phyloP scores from a whole-genome alignment of 306 rosid species.

The Lotus japonicus region DNA sequence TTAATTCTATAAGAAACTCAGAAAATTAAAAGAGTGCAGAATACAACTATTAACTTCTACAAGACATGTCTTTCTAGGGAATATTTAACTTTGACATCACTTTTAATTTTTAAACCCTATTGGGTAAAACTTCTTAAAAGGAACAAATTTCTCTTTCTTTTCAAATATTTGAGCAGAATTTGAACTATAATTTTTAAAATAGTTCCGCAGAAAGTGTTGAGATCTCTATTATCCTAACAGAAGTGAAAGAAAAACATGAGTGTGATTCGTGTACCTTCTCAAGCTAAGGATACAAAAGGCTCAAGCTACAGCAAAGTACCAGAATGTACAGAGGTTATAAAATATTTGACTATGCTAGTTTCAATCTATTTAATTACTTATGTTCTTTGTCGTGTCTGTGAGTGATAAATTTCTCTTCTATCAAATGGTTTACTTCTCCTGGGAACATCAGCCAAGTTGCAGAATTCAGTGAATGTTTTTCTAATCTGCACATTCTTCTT shows the following conservation, averaged over 20 bases:
- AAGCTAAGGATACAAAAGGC: constrained; percentile 11
- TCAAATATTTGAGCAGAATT: neutral
- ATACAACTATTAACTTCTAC: neutral
- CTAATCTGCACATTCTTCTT: constrained; percentile 28
- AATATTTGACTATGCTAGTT: constrained; percentile 17
- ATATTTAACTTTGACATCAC: neutral
- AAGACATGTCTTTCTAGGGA: neutral
- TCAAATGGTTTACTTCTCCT: constrained; percentile 36
- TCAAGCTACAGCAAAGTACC: neutral
- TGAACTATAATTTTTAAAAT: neutral
- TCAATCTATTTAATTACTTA: constrained; percentile 16
- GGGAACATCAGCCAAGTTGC: constrained; percentile 33
- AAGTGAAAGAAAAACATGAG: constrained; percentile 10
- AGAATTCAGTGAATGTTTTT: constrained; percentile 35
- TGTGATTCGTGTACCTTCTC: neutral
- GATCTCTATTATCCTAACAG: constrained; percentile 4
- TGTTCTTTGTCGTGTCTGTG: constrained; percentile 12
- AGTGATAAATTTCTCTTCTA: constrained; percentile 28
- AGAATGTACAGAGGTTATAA: constrained; percentile 28
- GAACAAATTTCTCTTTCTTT: neutral
- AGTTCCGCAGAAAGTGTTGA: neutral
- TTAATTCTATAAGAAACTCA: neutral
- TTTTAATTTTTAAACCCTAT: too few species aligned
- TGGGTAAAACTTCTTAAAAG: neutral
- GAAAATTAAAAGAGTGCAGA: neutral